Percentiles rank a stretch among this genome's conserved stretches.
Conservation (phyloP, 805 yeast genomes). For the Grigorovia transvaalensis region DNA sequence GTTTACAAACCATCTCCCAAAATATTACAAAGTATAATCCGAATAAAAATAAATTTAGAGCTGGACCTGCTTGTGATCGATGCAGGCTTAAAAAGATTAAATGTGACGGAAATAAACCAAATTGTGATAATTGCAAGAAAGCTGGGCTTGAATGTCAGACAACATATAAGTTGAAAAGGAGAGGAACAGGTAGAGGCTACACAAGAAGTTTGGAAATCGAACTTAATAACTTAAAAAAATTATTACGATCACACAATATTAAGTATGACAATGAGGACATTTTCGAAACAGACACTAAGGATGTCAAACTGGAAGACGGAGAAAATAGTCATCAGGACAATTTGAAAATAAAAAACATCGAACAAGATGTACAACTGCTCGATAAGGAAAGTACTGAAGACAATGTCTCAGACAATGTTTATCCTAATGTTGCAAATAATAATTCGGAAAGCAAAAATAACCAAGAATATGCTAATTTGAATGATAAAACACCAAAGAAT, state of each 20-base stretch:
- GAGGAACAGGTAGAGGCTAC: slow-evolving; percentile 75
- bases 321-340: not conserved
- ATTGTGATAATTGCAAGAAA: slow-evolving; percentile 53
- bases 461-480: not conserved
- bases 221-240: slow-evolving; percentile 47
- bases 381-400: not conserved
- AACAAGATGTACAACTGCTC: not conserved
- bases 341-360: not conserved
- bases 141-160: slow-evolving; percentile 61
- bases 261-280: not conserved
- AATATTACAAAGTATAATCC: not conserved
- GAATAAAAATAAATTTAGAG: slow-evolving; percentile 28
- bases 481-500: not conserved
- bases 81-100: slow-evolving; percentile 42
- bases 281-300: not conserved
- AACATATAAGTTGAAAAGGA: slow-evolving; percentile 61
- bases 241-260: slow-evolving; percentile 5
- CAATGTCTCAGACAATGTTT: not conserved
- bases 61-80: slow-evolving; percentile 76
- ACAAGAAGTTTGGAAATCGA: slow-evolving; percentile 64
- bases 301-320: not conserved
- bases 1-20: not conserved
- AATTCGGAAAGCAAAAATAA: not conserved
- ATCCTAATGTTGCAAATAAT: not conserved
- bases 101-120: slow-evolving; percentile 47